Base-by-base conservation (phyloP, 129 eudicot genomes). In the Centrapalus pauciflorus region DNA sequence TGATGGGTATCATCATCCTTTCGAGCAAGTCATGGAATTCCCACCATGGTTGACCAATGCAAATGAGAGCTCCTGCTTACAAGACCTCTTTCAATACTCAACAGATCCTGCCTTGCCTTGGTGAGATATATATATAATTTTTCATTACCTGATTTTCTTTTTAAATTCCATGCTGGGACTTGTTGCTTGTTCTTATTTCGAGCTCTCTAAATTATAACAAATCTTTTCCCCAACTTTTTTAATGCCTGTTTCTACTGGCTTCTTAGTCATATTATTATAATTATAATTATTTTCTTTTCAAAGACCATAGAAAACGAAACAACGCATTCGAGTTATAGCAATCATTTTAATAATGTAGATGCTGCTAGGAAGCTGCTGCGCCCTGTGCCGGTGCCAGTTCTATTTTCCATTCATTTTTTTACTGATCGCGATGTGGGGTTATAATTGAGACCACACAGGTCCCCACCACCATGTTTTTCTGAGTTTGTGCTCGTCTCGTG, bases 71-170 rank as follows among this genome's bases (percentile, higher is more conserved):
- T 71, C 77, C 23, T 27, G 67, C 23, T 70, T 64, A 27, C 80
- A 86, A 41, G 21, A 81, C 23, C 69, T 63, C 4, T 52, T 9
- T 30, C 62, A 84, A 13, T 79, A 83, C 76, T 83, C 72, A 11
- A 81, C 76, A 34, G 86, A 82, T 74, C 85, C 82, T 64, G 61
- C 90, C 17, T 75, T 88, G 84, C 83, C 92, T 43, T 82, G 88
- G 96, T 88, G 63, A 79, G 73, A 33, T 64, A n/a, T n/a, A n/a
- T n/a, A n/a, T n/a, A n/a, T n/a, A n/a, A n/a, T n/a, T 52, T 26
- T 54, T 28, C 19, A 34, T 10, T 49, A 49, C 35, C 19, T 24
- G 28, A 32, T 46, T 2, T 13, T 16, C 4, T 35, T 58, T 51
- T 46, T 41, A 0, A 24, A 20, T 2, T 46, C 10, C 0, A 32